Evolutionary conservation across 495 filamentous ascomycete genomes (phyloP).

Genomic region (Friedmanniomyces simplex): DNA sequence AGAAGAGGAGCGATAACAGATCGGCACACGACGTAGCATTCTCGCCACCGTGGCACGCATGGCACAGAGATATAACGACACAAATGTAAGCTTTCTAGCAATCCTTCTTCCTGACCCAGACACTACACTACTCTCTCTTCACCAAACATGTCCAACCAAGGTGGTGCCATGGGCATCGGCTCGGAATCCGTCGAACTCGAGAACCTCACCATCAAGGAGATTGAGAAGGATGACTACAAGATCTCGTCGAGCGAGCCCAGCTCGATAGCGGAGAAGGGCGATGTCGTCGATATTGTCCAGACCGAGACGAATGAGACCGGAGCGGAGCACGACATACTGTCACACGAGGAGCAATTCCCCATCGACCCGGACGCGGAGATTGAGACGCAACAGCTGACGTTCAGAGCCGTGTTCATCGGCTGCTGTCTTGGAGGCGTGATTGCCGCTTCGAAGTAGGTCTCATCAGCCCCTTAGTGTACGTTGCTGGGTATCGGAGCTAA

Average conservation of each 20-base stretch:
- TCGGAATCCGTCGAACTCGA: not conserved
- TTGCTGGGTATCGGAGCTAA: not conserved
- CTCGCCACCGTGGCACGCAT: too few relatives aligned
- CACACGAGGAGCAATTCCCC: slow-evolving; percentile 13
- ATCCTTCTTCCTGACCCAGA: not conserved
- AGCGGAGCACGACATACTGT: not conserved
- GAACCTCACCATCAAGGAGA: not conserved
- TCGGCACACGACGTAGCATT: not conserved
- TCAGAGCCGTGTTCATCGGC: slow-evolving; percentile 10
- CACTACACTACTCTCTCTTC: not conserved
- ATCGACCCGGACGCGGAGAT: slow-evolving; percentile 10
- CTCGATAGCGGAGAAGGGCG: slow-evolving; percentile 5
- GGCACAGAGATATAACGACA: not conserved
- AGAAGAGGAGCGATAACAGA: not conserved
- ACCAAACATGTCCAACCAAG: not conserved
- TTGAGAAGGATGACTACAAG: slow-evolving; percentile 6
- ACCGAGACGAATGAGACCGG: not conserved
- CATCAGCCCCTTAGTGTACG: too few relatives aligned
- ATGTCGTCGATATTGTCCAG: not conserved
- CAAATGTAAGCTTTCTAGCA: not conserved
- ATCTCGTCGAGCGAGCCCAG: slow-evolving; percentile 4
- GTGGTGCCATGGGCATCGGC: slow-evolving; percentile 9
- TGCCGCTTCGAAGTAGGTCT: slow-evolving; percentile 11
- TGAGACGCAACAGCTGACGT: slow-evolving; percentile 11
- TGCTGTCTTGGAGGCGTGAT: slow-evolving; percentile 14